Conservation (phyloP, 1,139 yeast species). For the Suhomyces panamericanus region DNA sequence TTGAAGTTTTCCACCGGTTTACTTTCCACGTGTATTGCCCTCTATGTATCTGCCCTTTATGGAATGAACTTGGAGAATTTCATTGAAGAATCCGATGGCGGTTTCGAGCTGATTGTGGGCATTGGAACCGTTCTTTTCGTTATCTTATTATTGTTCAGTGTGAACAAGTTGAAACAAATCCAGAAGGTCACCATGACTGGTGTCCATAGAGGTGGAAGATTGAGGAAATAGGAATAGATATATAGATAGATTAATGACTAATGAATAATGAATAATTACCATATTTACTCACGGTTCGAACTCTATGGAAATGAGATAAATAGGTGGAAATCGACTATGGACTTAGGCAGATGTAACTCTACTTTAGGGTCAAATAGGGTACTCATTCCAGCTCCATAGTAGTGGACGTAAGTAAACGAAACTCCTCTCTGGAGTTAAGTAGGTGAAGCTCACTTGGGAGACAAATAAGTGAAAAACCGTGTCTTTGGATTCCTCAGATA, state of each 20-base stretch:
- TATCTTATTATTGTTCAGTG: conserved; percentile 28
- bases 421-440: too few relatives aligned
- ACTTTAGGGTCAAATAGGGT: too few relatives aligned
- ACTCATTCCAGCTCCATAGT: too few relatives aligned
- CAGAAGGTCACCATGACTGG: conserved; percentile 48
- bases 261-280: neutral
- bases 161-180: conserved; percentile 32
- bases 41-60: conserved; percentile 44
- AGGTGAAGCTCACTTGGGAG: too few relatives aligned
- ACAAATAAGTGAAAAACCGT: too few relatives aligned
- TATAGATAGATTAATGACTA: conserved; percentile 5
- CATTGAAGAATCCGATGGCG: conserved; percentile 36
- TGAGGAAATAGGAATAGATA: neutral
- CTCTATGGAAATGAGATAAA: too few relatives aligned
- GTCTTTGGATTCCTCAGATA: too few relatives aligned
- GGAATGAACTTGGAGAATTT: conserved; percentile 46
- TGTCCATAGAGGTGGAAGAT: conserved; percentile 22
- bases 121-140: conserved; percentile 30
- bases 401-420: too few relatives aligned
- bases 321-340: too few relatives aligned
- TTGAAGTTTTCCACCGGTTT: conserved; percentile 45
- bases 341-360: too few relatives aligned
- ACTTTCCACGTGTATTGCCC: conserved; percentile 40
- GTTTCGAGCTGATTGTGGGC: conserved; percentile 37
- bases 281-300: too few relatives aligned